These are phyloP conservation scores for Fraxinus greggii DNA, from an alignment of 305 asterid species.

Conservation along the genomic window DNA sequence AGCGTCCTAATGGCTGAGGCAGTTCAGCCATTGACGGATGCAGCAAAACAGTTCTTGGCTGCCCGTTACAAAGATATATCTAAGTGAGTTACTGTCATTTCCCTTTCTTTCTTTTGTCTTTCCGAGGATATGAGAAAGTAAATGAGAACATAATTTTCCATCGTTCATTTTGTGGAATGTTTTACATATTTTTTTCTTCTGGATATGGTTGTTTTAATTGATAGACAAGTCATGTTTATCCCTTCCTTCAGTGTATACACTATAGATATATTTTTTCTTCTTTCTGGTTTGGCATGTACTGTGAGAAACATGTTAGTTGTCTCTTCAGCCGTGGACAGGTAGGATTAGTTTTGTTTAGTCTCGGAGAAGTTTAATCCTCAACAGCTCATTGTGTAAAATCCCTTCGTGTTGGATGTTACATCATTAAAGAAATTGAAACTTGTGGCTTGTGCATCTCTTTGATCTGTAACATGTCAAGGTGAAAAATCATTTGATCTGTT, in stretches of 20 bases:
- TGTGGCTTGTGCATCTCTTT: neutral
- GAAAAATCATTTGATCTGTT: neutral
- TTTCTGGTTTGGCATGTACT: neutral
- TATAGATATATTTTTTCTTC: neutral
- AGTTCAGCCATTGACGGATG: conserved; percentile 35
- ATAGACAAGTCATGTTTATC: neutral
- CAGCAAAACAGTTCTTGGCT: conserved; percentile 38
- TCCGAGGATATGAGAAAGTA: neutral
- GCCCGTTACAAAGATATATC: conserved; percentile 31
- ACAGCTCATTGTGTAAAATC: neutral
- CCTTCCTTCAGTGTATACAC: neutral
- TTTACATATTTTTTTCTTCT: neutral
- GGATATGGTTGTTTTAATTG: neutral
- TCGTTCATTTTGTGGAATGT: neutral
- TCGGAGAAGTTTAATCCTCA: neutral
- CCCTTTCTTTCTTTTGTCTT: neutral
- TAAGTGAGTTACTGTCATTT: conserved; percentile 25
- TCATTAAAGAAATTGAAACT: neutral
- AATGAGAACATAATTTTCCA: neutral
- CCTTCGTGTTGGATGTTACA: neutral
- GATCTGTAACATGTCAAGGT: neutral
- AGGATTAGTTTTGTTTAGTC: neutral
- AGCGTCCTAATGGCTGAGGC: conserved; percentile 56
- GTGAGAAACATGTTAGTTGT: neutral
- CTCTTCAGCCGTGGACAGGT: neutral